Evolutionary conservation across 1,284 basidiomycete genomes (phyloP).

Genomic region (Austropuccinia psidii): DNA sequence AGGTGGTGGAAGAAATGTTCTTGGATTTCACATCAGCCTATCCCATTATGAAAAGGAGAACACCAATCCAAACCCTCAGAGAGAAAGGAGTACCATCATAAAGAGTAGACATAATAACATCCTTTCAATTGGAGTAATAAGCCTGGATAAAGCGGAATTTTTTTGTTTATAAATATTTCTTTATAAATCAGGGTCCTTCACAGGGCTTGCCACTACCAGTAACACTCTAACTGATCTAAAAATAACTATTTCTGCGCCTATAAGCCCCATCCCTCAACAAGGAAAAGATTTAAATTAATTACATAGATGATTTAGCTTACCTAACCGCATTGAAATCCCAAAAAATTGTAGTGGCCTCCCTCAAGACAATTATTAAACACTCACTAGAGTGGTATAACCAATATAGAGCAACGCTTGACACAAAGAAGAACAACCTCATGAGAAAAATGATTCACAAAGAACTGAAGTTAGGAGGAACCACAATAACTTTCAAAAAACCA

Average conservation of each 20-base stretch:
- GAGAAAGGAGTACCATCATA: not conserved
- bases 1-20: not conserved
- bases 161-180: not conserved
- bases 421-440: not conserved
- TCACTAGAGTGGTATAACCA: not conserved
- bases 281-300: not conserved
- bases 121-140: not conserved
- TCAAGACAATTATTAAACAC: not conserved
- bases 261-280: no score
- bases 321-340: not conserved
- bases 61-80: not conserved
- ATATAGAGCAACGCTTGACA: constrained; percentile 3
- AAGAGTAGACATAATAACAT: not conserved
- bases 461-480: not conserved
- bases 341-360: not conserved
- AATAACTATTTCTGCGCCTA: no score
- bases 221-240: no score
- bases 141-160: not conserved
- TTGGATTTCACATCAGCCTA: not conserved
- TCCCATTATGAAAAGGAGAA: not conserved
- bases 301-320: constrained; percentile 16
- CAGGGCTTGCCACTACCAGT: not conserved
- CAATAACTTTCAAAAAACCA: not conserved
- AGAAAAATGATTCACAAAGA: not conserved
- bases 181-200: not conserved